phyloP scores from a whole-genome alignment of 1,139 yeast genomes.

The Groenewaldozyma sp. region DNA sequence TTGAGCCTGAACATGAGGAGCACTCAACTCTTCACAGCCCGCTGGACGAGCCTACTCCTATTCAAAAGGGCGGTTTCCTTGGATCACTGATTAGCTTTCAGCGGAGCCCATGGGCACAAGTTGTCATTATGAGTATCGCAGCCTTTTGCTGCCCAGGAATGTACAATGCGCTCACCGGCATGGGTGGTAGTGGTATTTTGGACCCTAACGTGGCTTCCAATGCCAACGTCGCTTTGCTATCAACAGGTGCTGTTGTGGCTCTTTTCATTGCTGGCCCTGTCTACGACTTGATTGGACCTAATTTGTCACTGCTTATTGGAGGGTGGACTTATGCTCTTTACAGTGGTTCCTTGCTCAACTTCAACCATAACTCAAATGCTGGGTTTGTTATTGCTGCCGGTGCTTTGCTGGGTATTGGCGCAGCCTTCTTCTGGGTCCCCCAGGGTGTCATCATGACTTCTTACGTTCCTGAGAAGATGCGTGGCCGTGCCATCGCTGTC shows the following conservation, averaged over 20 bases:
- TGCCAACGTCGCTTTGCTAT: conserved; percentile 36
- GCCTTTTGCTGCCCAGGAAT: conserved; percentile 37
- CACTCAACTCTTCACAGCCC: too few species aligned
- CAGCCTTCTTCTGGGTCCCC: conserved; percentile 51
- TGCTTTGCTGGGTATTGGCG: conserved; percentile 52
- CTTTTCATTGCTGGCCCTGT: conserved; percentile 48
- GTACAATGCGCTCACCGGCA: conserved; percentile 48
- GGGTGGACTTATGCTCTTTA: conserved; percentile 50
- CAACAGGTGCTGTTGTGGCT: conserved; percentile 39
- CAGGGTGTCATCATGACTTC: conserved; percentile 48
- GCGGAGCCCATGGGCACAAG: conserved; percentile 17
- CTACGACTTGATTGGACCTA: conserved; percentile 44
- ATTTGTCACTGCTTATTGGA: conserved; percentile 42
- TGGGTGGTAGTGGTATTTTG: conserved; percentile 42
- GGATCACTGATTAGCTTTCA: neutral
- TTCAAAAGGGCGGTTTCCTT: neutral
- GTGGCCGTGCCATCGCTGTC: conserved; percentile 45
- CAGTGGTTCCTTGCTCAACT: conserved; percentile 44
- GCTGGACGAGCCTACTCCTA: too few species aligned
- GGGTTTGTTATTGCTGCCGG: conserved; percentile 54
- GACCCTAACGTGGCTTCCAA: conserved; percentile 33
- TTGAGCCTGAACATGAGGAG: too few species aligned
- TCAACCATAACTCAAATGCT: conserved; percentile 38
- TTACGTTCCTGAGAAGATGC: conserved; percentile 45
- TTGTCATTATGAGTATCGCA: conserved; percentile 24